Evolutionary conservation across 2,329 filamentous ascomycete genomes (phyloP).

Genomic region (Fusarium sp.): DNA sequence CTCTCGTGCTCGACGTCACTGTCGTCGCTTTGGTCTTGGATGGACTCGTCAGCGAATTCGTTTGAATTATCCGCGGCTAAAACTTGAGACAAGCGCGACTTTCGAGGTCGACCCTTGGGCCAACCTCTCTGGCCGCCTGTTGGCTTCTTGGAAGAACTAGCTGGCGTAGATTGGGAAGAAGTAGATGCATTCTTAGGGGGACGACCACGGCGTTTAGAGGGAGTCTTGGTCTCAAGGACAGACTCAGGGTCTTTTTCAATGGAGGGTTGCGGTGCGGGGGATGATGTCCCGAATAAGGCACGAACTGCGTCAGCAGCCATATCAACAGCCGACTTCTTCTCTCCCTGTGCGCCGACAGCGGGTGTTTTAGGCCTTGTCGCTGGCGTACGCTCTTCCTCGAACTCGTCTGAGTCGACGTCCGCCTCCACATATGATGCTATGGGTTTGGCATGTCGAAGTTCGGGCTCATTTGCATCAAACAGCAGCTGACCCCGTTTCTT

Average conservation of each 20-base stretch:
- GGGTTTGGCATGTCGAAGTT: slow-evolving; percentile 63
- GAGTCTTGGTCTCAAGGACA: background rate
- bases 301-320: slow-evolving; percentile 51
- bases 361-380: slow-evolving; percentile 4
- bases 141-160: slow-evolving; percentile 28
- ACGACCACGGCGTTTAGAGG: slow-evolving; percentile 44
- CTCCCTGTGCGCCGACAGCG: background rate
- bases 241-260: background rate
- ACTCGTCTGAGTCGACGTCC: slow-evolving; percentile 51
- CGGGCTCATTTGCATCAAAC: slow-evolving; percentile 59
- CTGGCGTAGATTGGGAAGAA: background rate
- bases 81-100: slow-evolving; percentile 31
- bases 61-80: background rate
- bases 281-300: slow-evolving; percentile 40
- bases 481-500: slow-evolving; percentile 35
- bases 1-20: slow-evolving; percentile 29
- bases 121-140: slow-evolving; percentile 37
- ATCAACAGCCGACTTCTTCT: slow-evolving; percentile 48
- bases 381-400: slow-evolving; percentile 56
- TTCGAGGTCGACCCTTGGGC: slow-evolving; percentile 45
- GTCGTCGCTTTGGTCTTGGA: background rate
- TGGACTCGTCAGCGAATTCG: background rate
- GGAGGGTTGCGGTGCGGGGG: background rate
- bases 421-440: slow-evolving; percentile 62
- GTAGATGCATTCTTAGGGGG: slow-evolving; percentile 45